Evolutionary conservation across 352 stramenopile species (phyloP), one percentile per base, ranked within the genome.

Genomic region (Sclerospora graminicola): DNA sequence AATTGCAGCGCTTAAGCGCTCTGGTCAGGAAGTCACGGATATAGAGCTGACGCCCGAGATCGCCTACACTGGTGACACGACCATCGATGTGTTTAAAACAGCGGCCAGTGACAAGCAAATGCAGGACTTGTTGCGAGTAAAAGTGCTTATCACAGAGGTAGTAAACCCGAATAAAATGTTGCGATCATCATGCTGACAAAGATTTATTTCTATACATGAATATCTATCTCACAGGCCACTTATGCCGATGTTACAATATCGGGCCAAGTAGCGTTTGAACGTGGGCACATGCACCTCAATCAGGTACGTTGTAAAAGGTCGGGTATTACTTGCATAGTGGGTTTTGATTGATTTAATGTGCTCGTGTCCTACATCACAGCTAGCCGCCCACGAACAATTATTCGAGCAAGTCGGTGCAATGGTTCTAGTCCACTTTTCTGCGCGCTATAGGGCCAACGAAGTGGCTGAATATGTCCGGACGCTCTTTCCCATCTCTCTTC

Each of bases 41-140:
- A 38, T 43, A 0, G 30, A 54, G 5, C 14, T 69, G 16, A 64
- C 39, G 0, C 73, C 80, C 0, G 66, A 82, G 47, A 78, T 92
- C 45, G 80, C 77, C 20, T 92, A 92, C 61, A 92, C 80, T 7
- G 80, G 80, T 14, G 80, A 92, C 51, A 92, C 80, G 6, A 84
- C 65, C 4, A 66, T 67, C 19, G 63, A 84, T 5, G 52, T 77
- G 19, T 89, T 89, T 37, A 63, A 8, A 2, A 7, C 32, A 13
- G 49, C 42, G 23, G 37, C 13, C n/a, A 30, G 33, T 16, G 33
- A 58, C 11, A 34, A 54, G 18, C 58, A 40, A 3, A 42, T 24
- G 27, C 50, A 50, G 24, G 77, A 92, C 24, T 62, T 92, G 21
- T 40, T 89, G 18, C 55, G 41, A 5, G 75, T 82, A 9, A 75